These are phyloP conservation scores for Colletotrichum orbiculare DNA, from an alignment of 2,329 filamentous ascomycete genomes.

Conservation along the genomic window DNA sequence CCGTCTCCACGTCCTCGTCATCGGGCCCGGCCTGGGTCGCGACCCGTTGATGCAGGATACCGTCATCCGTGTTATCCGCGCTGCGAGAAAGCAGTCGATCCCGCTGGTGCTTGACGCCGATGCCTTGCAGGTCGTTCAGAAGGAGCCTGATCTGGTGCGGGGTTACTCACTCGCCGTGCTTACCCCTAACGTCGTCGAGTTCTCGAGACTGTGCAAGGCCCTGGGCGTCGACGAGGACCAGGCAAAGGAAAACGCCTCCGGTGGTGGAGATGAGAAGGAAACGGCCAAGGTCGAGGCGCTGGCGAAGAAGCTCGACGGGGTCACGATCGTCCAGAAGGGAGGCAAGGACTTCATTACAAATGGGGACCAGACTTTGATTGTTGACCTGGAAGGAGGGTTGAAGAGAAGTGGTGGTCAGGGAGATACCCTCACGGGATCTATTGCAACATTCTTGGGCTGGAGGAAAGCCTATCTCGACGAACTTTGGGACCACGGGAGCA, in stretches of 20 bases:
- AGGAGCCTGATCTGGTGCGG: constrained; percentile 78
- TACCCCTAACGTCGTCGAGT: constrained; percentile 96
- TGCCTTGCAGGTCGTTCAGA: constrained; percentile 82
- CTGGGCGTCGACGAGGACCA: constrained; percentile 71
- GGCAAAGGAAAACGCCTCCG: constrained; percentile 45
- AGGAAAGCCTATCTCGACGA: constrained; percentile 85
- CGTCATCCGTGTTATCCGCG: constrained; percentile 80
- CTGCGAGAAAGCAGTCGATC: constrained; percentile 76
- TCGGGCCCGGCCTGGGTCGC: constrained; percentile 91
- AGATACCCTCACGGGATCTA: constrained; percentile 89
- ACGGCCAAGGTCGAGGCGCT: constrained; percentile 70
- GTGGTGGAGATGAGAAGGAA: constrained; percentile 43
- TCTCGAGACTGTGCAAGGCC: constrained; percentile 81
- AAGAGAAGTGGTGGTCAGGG: constrained; percentile 96
- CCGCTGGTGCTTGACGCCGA: constrained; percentile 94
- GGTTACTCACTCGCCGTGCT: constrained; percentile 88
- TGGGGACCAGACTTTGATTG: constrained; percentile 77
- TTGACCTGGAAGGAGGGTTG: constrained; percentile 81
- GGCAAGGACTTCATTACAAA: constrained; percentile 84
- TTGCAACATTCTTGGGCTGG: constrained; percentile 92
- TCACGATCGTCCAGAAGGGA: constrained; percentile 94
- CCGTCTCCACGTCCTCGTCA: constrained; percentile 90
- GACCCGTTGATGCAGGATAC: constrained; percentile 92
- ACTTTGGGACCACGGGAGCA: constrained; percentile 67
- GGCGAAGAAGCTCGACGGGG: constrained; percentile 81